Evolutionary conservation across 2,329 filamentous ascomycete species (phyloP).

Genomic region (Fusarium abutilonis): DNA sequence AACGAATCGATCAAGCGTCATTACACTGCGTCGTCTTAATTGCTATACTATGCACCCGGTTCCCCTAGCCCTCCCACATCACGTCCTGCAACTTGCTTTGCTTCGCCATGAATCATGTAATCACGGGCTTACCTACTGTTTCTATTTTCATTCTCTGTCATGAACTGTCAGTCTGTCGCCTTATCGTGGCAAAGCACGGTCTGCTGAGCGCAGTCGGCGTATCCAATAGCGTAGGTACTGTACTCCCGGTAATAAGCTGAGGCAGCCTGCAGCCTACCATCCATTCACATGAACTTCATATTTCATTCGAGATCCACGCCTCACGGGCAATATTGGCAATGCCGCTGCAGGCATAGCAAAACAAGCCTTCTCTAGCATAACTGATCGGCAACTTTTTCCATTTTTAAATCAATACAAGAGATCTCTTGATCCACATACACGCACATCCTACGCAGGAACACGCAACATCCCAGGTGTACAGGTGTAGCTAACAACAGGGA

Average conservation of each 20-base stretch:
- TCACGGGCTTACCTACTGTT: neutral
- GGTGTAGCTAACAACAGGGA: conserved; percentile 26
- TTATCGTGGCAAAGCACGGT: conserved; percentile 10
- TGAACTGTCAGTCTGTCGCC: neutral
- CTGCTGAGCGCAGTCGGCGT: neutral
- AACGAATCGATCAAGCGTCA: conserved; percentile 8
- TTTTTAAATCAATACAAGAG: conserved; percentile 19
- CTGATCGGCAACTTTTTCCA: conserved; percentile 23
- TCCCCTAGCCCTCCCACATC: conserved; percentile 6
- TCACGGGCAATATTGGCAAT: conserved; percentile 1
- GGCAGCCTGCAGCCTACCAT: neutral
- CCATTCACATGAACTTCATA: neutral
- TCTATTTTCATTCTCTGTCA: conserved; percentile 1
- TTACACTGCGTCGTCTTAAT: conserved; percentile 9
- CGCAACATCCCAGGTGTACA: conserved; percentile 11
- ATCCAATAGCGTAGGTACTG: neutral
- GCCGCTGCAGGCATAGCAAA: conserved; percentile 9
- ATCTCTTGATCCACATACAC: conserved; percentile 21
- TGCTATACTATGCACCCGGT: conserved; percentile 2
- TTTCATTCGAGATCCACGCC: conserved; percentile 9
- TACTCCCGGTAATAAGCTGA: neutral
- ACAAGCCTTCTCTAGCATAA: conserved; percentile 17
- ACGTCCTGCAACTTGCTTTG: conserved; percentile 10
- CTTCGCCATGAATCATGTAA: conserved; percentile 15
- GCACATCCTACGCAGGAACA: conserved; percentile 27